Base-by-base conservation (phyloP, 257 asterid genomes). In the Nicotiana knightiana region DNA sequence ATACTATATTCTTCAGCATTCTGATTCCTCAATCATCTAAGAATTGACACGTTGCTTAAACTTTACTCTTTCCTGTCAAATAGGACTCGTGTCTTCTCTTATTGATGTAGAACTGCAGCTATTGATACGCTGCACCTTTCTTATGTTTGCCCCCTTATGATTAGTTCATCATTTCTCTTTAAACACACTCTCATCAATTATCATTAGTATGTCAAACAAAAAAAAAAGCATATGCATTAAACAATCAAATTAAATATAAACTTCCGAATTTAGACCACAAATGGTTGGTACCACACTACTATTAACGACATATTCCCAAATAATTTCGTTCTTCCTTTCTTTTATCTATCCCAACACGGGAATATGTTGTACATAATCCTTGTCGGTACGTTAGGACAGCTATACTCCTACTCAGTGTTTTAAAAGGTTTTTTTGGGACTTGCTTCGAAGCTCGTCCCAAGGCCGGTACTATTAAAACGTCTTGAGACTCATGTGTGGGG, bases 21-120 rank as follows among this genome's bases (percentile, higher is more conserved):
- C 79, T 71, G 79, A 71, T 71, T 71, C 61, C 59, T 46, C 79
- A 71, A 71, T 71, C 24, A 71, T 71, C 37, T 37, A 39, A 17
- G 4, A 9, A 18, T 24, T 24, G 85, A 85, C 83, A 73, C 81
- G 83, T 77, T 57, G 33, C 80, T 0, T 12, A 12, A 43, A 48
- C 77, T 39, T 35, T 77, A 55, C 17, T 55, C 51, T 63, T 59
- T 59, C 51, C n/a, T 9, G 70, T 82, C 75, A 82, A 70, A 39
- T 6, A 33, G 21, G 78, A 63, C 67, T 62, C 81, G 63, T 84
- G 82, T 63, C 70, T 43, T 46, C 75, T 51, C 63, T 59, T 13
- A 12, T 59, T 2, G 17, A 30, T 9, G 63, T 35, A 78, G 26
- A 78, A 78, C 35, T 15, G 55, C 32, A 68, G 32, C 77, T 18